These are phyloP conservation scores for Avena sativa DNA, from an alignment of 176 grass and related monocot species.

Conservation along the genomic window DNA sequence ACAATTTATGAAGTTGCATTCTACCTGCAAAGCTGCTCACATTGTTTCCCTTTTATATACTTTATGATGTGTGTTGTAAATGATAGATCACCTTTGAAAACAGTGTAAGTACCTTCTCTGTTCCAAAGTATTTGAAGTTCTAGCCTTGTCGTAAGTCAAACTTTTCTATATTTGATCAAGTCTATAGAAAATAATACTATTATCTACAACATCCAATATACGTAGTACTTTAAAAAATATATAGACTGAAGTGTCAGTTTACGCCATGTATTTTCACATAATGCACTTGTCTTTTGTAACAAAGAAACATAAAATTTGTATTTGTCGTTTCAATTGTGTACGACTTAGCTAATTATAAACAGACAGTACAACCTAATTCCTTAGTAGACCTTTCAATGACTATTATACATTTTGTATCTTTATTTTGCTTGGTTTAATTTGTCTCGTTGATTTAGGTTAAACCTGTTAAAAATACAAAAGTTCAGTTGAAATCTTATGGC, in stretches of 20 bases:
- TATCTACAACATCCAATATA: not conserved
- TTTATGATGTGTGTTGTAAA: not conserved
- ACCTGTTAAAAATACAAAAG: conserved; percentile 7
- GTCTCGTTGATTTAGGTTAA: conserved; percentile 29
- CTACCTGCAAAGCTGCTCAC: not conserved
- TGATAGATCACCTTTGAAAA: not conserved
- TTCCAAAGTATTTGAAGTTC: not conserved
- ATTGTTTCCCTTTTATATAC: not conserved
- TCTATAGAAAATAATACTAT: not conserved
- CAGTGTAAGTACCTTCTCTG: not conserved
- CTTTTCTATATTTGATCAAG: not conserved
- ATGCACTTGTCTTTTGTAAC: not conserved
- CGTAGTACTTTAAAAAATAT: not conserved
- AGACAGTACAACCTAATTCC: not conserved
- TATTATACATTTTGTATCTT: not conserved
- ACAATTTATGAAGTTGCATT: not conserved
- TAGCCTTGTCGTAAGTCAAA: not conserved
- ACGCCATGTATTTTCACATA: not conserved
- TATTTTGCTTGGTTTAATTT: conserved; percentile 14
- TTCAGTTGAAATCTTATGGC: conserved; percentile 31
- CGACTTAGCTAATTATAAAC: not conserved
- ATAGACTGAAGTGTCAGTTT: not conserved
- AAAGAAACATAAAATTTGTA: not conserved
- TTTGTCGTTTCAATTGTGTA: not conserved
- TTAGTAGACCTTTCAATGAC: not conserved